phyloP scores from a whole-genome alignment of 1,139 yeast genomes.

The Suhomyces atakaporum region DNA sequence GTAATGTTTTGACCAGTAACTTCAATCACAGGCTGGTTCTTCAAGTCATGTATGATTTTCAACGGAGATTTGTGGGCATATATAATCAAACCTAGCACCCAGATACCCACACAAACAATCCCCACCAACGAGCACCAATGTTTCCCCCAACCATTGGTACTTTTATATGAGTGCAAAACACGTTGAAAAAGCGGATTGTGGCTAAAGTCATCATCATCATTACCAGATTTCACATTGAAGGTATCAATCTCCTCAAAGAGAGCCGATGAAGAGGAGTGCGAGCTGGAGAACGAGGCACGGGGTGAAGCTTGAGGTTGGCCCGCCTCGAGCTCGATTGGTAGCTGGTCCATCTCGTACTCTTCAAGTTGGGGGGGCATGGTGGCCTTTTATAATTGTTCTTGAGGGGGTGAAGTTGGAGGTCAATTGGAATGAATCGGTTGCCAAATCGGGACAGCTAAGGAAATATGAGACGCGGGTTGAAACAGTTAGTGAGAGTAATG shows the following conservation, averaged over 20 bases:
- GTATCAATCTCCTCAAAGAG: slow-evolving; percentile 34
- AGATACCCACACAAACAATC: slow-evolving; percentile 16
- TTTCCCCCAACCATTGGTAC: slow-evolving; percentile 13
- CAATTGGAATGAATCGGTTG: no score
- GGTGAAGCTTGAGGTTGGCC: neutral
- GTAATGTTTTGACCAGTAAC: slow-evolving; percentile 35
- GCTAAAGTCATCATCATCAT: slow-evolving; percentile 27
- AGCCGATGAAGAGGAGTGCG: slow-evolving; percentile 24
- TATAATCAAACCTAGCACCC: slow-evolving; percentile 33
- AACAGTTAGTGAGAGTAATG: neutral
- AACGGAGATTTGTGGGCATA: slow-evolving; percentile 33
- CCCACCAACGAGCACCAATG: slow-evolving; percentile 12
- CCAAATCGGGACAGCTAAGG: slow-evolving; percentile 8
- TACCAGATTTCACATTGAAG: slow-evolving; percentile 16
- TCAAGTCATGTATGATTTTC: slow-evolving; percentile 21
- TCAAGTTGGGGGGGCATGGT: slow-evolving; percentile 14
- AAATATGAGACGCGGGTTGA: neutral
- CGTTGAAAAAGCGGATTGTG: slow-evolving; percentile 29
- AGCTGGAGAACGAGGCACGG: slow-evolving; percentile 1
- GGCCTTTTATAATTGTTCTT: neutral
- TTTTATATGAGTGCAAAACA: slow-evolving; percentile 23
- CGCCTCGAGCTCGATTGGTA: slow-evolving; percentile 6
- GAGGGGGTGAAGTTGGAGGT: no score
- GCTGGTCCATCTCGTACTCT: slow-evolving; percentile 28
- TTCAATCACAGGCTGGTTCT: slow-evolving; percentile 33